A percentile compares a stretch with the other conserved stretches of the same genome.
phyloP scores from a whole-genome alignment of 2,329 filamentous ascomycete genomes.

The Alternaria gaisen region DNA sequence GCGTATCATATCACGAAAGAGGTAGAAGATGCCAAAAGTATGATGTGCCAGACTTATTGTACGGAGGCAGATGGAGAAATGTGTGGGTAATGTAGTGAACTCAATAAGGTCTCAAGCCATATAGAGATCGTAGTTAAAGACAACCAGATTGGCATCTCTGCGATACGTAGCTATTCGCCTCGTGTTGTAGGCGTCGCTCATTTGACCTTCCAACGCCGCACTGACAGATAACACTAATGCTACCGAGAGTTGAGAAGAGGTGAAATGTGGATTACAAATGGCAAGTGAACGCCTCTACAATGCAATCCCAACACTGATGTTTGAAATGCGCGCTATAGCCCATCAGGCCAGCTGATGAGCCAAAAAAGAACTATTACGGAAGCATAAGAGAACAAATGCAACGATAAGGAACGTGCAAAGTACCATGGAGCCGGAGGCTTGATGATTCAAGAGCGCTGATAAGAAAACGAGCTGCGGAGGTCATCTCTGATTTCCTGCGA shows the following conservation, averaged over 20 bases:
- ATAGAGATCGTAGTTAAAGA: background rate
- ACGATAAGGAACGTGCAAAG: slow-evolving; percentile 6
- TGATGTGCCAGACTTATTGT: background rate
- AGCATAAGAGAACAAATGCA: slow-evolving; percentile 20
- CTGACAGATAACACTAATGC: background rate
- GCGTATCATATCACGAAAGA: background rate
- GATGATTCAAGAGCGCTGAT: slow-evolving; percentile 21
- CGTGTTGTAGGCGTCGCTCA: background rate
- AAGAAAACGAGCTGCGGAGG: slow-evolving; percentile 26
- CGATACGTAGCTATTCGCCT: background rate
- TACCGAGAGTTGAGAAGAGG: background rate
- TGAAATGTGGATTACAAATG: background rate
- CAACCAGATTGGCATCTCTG: background rate
- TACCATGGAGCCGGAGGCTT: background rate
- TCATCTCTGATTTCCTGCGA: slow-evolving; percentile 24
- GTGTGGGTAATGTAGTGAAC: background rate
- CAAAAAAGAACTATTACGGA: background rate
- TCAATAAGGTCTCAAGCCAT: background rate
- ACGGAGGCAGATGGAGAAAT: background rate
- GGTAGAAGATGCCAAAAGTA: background rate
- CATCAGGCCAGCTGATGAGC: background rate
- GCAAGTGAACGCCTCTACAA: background rate
- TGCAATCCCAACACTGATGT: background rate
- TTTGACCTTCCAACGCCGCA: background rate
- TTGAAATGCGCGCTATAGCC: background rate